These are phyloP conservation scores for Hypoxylon sp. DNA, from an alignment of 2,329 filamentous ascomycete genomes.

Conservation along the genomic window DNA sequence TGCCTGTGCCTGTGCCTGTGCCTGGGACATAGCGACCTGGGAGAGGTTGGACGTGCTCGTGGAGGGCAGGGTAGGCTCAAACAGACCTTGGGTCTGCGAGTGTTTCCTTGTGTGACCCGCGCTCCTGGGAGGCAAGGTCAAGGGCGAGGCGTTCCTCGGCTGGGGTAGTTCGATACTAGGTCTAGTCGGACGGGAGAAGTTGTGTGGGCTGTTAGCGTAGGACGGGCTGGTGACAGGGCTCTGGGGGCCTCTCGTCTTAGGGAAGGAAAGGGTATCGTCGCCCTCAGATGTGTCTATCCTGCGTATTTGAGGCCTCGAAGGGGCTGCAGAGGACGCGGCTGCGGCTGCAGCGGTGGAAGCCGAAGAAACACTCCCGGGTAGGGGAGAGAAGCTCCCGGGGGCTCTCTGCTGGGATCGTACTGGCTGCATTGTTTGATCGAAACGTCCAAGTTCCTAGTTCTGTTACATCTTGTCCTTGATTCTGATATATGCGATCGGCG, in stretches of 20 bases:
- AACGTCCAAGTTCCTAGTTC: conserved; percentile 36
- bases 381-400: conserved; percentile 68
- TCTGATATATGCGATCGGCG: conserved; percentile 32
- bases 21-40: conserved; percentile 63
- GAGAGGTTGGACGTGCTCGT: conserved; percentile 70
- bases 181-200: conserved; percentile 71
- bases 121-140: conserved; percentile 59
- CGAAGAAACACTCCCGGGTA: conserved; percentile 57
- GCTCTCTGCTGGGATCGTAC: conserved; percentile 53
- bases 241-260: conserved; percentile 62
- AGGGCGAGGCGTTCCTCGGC: conserved; percentile 60
- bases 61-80: conserved; percentile 80
- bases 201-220: conserved; percentile 66
- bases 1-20: conserved; percentile 25
- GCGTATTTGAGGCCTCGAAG: conserved; percentile 58
- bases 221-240: conserved; percentile 61
- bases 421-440: conserved; percentile 52
- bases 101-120: conserved; percentile 67
- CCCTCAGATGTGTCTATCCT: conserved; percentile 64
- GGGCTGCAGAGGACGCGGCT: conserved; percentile 51
- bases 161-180: conserved; percentile 53
- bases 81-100: conserved; percentile 81
- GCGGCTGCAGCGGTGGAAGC: conserved; percentile 50
- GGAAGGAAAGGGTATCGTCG: conserved; percentile 63
- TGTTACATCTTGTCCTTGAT: conserved; percentile 47